A percentile compares a stretch with the other conserved stretches of the same genome.
phyloP scores from a whole-genome alignment of 352 stramenopile species.

The Pythium aristosporum region DNA sequence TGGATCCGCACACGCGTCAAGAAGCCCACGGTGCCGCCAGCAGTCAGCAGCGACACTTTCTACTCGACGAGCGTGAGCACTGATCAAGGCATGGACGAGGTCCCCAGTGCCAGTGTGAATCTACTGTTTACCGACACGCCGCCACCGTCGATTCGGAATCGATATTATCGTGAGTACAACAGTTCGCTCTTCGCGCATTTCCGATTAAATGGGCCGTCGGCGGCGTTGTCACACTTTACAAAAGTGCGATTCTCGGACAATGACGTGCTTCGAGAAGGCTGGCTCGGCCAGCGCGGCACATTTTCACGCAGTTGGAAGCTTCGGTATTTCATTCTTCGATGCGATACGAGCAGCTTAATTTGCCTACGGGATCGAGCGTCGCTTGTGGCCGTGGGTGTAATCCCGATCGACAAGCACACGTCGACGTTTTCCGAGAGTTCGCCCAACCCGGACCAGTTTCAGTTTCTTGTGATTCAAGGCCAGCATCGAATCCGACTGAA shows the following conservation, averaged over 20 bases:
- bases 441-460: conserved; percentile 66
- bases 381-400: conserved; percentile 67
- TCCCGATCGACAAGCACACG: conserved; percentile 75
- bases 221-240: conserved; percentile 43
- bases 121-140: conserved; percentile 5
- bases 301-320: conserved; percentile 85
- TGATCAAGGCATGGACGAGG: background rate
- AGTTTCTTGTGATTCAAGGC: conserved; percentile 80
- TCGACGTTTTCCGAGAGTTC: conserved; percentile 64
- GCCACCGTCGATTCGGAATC: background rate
- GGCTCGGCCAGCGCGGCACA: conserved; percentile 63
- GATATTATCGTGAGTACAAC: conserved; percentile 72
- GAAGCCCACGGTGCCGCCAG: conserved; percentile 31
- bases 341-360: conserved; percentile 69
- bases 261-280: conserved; percentile 73
- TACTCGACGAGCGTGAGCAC: background rate
- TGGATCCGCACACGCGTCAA: conserved; percentile 82
- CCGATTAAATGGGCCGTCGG: conserved; percentile 38
- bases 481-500: conserved; percentile 71
- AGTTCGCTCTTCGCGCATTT: conserved; percentile 69
- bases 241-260: conserved; percentile 68
- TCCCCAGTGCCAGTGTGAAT: background rate
- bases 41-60: too few species aligned
- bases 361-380: conserved; percentile 73
- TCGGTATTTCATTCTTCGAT: conserved; percentile 74